Evolutionary conservation across 257 asterid species (phyloP).

Genomic region (Nicotiana sylvestris): DNA sequence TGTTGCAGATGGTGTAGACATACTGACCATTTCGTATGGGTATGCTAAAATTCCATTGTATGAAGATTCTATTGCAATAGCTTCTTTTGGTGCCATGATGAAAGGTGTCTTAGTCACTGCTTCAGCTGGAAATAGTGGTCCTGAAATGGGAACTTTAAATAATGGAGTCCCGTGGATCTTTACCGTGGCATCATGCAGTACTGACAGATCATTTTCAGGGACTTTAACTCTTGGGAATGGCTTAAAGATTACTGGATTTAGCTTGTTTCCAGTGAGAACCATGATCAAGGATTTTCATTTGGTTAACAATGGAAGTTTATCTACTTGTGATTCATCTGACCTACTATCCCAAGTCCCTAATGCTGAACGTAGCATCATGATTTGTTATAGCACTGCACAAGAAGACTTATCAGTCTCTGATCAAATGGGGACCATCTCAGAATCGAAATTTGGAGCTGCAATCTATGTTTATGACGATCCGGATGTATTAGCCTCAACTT

Average conservation of each 20-base stretch:
- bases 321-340: neutral
- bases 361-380: neutral
- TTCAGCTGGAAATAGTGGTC: conserved; percentile 34
- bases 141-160: neutral
- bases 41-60: neutral
- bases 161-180: conserved; percentile 35
- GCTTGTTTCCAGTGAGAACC: conserved; percentile 23
- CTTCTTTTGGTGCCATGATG: conserved; percentile 38
- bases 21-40: conserved; percentile 19
- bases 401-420: neutral
- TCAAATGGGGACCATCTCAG: neutral
- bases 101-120: conserved; percentile 32
- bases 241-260: conserved; percentile 29
- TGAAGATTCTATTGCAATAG: conserved; percentile 29
- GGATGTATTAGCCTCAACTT: neutral
- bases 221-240: conserved; percentile 34
- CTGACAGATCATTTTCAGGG: conserved; percentile 34
- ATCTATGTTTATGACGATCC: neutral
- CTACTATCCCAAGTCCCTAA: neutral
- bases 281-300: neutral
- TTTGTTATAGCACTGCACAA: neutral
- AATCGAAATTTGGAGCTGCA: neutral
- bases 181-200: conserved; percentile 29
- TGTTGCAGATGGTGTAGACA: conserved; percentile 35
- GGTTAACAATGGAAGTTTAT: neutral